A percentile compares a stretch with the other conserved stretches of the same genome.
These are phyloP conservation scores for Flaveria linearis DNA, from an alignment of 129 eudicot genomes.

Conservation along the genomic window DNA sequence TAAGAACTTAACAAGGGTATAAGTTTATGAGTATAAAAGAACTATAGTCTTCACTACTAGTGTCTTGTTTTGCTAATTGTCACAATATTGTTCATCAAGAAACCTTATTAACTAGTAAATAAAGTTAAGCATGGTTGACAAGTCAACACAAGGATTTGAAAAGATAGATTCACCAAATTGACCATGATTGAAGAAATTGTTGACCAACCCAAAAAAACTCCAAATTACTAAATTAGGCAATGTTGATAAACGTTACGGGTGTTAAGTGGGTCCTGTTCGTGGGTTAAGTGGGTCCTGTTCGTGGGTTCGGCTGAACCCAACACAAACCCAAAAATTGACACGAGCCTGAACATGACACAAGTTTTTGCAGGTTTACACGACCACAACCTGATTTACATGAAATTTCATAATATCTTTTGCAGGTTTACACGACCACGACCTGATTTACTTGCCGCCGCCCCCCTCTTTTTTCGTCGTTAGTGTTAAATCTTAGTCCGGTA, in stretches of 20 bases:
- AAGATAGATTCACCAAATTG: background rate
- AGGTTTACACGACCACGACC: too few species aligned
- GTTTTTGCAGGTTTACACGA: too few species aligned
- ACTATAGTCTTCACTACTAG: background rate
- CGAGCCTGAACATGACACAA: background rate
- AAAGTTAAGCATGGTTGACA: background rate
- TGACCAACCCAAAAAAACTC: slow-evolving; percentile 3
- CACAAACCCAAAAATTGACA: too few species aligned
- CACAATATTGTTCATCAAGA: slow-evolving; percentile 13
- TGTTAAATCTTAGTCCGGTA: too few species aligned
- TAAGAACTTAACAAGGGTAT: too few species aligned
- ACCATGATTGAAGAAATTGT: background rate
- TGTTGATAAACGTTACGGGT: background rate
- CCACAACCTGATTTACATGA: too few species aligned
- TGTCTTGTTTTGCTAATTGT: slow-evolving; percentile 4
- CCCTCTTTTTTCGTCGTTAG: too few species aligned
- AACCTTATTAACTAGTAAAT: background rate
- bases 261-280: too few species aligned
- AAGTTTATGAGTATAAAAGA: background rate
- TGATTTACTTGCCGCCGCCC: too few species aligned
- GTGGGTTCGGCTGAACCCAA: too few species aligned
- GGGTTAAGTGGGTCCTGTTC: too few species aligned
- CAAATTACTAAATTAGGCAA: background rate
- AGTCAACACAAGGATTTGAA: background rate
- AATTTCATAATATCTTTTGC: too few species aligned